Conservation (phyloP, 345 rosid species). For the Clarkia xantiana region DNA sequence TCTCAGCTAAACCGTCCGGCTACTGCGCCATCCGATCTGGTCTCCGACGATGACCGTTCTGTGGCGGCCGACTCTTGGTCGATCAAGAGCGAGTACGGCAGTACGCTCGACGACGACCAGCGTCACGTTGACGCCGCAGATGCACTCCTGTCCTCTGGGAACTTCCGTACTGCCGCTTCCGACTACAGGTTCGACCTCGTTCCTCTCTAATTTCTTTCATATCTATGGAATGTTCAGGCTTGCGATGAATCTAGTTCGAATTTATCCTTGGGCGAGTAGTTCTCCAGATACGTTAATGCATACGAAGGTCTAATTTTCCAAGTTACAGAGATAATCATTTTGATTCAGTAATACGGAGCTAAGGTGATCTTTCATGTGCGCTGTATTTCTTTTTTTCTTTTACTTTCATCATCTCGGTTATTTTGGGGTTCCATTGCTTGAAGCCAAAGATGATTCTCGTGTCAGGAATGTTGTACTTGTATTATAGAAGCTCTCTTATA, state of each 20-base stretch:
- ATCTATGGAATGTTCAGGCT: not conserved
- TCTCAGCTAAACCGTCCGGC: conserved; percentile 22
- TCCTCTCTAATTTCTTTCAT: not conserved
- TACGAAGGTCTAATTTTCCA: no score
- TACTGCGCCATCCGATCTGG: conserved; percentile 30
- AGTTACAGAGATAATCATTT: no score
- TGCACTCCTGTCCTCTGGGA: conserved; percentile 61
- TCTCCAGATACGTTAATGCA: not conserved
- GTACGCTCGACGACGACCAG: conserved; percentile 97
- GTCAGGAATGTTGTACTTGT: no score
- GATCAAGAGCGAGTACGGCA: conserved; percentile 91
- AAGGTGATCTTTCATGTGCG: no score
- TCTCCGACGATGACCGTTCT: conserved; percentile 95
- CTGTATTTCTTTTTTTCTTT: no score
- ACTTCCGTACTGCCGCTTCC: conserved; percentile 44
- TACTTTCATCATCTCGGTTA: no score
- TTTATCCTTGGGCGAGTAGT: not conserved
- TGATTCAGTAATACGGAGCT: no score
- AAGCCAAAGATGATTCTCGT: no score
- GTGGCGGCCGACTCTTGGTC: conserved; percentile 99
- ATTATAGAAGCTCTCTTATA: no score
- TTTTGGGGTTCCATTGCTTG: no score
- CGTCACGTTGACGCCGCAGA: conserved; percentile 95
- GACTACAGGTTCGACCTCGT: conserved; percentile 42
- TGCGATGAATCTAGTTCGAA: not conserved